phyloP scores from a whole-genome alignment of 306 rosid species.

The Clitoria ternatea region DNA sequence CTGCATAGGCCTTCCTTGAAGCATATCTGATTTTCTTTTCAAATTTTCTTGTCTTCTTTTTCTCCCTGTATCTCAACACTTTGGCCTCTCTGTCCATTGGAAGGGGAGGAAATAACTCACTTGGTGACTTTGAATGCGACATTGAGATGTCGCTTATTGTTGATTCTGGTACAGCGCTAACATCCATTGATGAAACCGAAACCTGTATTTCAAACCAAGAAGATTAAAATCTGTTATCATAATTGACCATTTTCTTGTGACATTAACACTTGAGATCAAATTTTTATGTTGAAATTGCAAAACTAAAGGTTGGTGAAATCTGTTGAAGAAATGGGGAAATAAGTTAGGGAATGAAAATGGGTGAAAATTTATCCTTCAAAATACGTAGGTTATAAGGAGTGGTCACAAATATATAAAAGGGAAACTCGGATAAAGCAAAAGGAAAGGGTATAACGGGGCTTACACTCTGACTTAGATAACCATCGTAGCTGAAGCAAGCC shows the following conservation, averaged over 20 bases:
- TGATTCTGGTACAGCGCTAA: conserved; percentile 71
- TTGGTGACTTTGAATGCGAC: conserved; percentile 52
- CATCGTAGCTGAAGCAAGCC: conserved; percentile 42
- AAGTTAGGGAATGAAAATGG: not conserved
- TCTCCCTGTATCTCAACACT: conserved; percentile 74
- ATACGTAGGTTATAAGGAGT: not conserved
- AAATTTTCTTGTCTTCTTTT: conserved; percentile 79
- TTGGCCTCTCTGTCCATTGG: conserved; percentile 79
- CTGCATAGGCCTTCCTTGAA: conserved; percentile 88
- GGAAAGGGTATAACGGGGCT: not conserved
- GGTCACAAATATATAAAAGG: not conserved
- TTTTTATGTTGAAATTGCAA: not conserved
- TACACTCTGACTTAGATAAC: conserved; percentile 55
- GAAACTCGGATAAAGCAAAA: not conserved
- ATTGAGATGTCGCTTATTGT: conserved; percentile 54
- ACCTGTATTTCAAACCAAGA: conserved; percentile 39
- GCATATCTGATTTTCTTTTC: conserved; percentile 88
- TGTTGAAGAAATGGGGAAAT: not conserved
- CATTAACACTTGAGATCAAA: not conserved
- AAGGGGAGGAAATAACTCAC: conserved; percentile 53
- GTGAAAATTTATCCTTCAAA: not conserved
- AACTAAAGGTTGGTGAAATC: not conserved
- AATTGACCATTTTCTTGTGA: not conserved
- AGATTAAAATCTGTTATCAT: too few species aligned
- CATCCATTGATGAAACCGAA: conserved; percentile 69